A percentile compares a stretch with the other conserved stretches of the same genome.
phyloP scores from a whole-genome alignment of 306 rosid species.

The Fragaria nilgerrensis region DNA sequence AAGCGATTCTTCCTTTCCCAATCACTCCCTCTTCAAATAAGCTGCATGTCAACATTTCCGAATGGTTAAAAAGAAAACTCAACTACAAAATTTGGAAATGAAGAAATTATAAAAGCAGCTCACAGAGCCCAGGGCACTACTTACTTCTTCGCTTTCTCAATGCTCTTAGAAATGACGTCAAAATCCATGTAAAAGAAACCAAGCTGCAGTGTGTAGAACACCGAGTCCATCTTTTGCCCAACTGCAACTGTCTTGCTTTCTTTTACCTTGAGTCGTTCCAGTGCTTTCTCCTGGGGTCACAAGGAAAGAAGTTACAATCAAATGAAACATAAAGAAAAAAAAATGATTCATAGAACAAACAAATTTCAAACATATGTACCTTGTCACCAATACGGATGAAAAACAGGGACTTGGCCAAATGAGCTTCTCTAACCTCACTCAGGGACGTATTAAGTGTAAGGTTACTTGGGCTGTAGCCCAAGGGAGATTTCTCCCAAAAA shows the following conservation, averaged over 20 bases:
- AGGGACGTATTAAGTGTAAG: too few species aligned
- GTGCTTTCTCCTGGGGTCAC: conserved; percentile 68
- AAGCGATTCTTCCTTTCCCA: conserved; percentile 98
- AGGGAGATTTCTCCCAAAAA: too few species aligned
- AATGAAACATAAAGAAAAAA: not conserved
- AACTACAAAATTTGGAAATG: conserved; percentile 11
- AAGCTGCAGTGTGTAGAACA: conserved; percentile 82
- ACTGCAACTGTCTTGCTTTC: conserved; percentile 97
- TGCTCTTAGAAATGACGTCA: conserved; percentile 90
- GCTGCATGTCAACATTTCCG: conserved; percentile 38
- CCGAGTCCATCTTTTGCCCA: conserved; percentile 98
- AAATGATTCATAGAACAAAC: not conserved
- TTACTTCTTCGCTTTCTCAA: conserved; percentile 88
- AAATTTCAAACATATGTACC: conserved; percentile 43
- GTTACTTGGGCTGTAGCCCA: too few species aligned
- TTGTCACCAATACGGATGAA: conserved; percentile 87
- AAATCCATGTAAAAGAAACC: conserved; percentile 96
- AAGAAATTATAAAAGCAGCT: not conserved
- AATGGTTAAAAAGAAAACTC: conserved; percentile 35
- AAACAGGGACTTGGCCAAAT: conserved; percentile 85
- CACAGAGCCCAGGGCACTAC: conserved; percentile 21
- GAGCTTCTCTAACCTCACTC: conserved; percentile 83
- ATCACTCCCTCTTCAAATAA: conserved; percentile 99
- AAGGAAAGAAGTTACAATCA: conserved; percentile 10
- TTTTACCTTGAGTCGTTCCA: conserved; percentile 88